Percentiles rank a stretch among this genome's conserved stretches.
Evolutionary conservation across 2,329 filamentous ascomycete genomes (phyloP).

Genomic region (Fusarium circinatum): DNA sequence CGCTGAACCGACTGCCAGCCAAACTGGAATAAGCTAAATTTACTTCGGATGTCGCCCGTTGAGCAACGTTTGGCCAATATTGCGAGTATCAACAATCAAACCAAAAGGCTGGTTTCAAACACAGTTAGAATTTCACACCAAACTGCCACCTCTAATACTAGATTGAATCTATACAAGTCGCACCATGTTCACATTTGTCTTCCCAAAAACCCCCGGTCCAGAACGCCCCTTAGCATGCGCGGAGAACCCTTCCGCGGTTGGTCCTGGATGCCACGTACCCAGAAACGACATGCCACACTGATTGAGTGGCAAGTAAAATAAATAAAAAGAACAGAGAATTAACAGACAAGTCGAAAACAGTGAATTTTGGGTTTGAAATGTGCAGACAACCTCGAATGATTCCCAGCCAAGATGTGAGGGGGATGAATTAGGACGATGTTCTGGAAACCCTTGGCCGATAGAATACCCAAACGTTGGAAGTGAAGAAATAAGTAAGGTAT

Average conservation of each 20-base stretch:
- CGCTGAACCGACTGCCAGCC: not conserved
- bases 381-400: constrained; percentile 31
- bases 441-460: constrained; percentile 35
- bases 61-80: not conserved
- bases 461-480: constrained; percentile 44
- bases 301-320: constrained; percentile 12
- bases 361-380: constrained; percentile 26
- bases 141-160: constrained; percentile 46
- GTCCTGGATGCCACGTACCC: constrained; percentile 45
- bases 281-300: constrained; percentile 44
- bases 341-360: constrained; percentile 22
- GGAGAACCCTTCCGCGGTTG: constrained; percentile 41
- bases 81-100: not conserved
- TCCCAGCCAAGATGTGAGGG: constrained; percentile 33
- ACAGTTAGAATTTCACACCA: constrained; percentile 41
- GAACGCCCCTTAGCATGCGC: constrained; percentile 46
- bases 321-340: constrained; percentile 35
- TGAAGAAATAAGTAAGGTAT: constrained; percentile 34
- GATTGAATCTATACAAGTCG: constrained; percentile 47
- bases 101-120: constrained; percentile 31
- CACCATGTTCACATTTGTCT: constrained; percentile 46
- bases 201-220: constrained; percentile 43
- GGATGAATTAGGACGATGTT: constrained; percentile 39
- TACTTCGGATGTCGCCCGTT: not conserved
- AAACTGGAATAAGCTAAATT: not conserved